These are phyloP conservation scores for Coffea canephora DNA, from an alignment of 257 asterid species.

Conservation along the genomic window DNA sequence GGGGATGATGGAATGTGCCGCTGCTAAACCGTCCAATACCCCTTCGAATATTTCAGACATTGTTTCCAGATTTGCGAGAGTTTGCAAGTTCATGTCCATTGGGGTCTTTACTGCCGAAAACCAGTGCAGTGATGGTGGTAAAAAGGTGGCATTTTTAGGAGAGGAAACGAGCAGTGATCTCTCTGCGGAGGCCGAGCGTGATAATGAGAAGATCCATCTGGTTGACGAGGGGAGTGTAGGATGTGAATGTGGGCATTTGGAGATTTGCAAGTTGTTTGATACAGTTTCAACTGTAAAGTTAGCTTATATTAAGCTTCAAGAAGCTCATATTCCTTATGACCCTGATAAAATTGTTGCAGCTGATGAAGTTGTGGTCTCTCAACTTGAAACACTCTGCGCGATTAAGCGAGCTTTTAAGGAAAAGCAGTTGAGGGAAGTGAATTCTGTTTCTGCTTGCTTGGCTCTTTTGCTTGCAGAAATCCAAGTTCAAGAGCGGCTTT, in stretches of 20 bases:
- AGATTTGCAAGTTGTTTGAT: slow-evolving; percentile 53
- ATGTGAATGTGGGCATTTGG: slow-evolving; percentile 32
- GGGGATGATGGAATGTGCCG: slow-evolving; percentile 44
- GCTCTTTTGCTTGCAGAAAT: slow-evolving; percentile 50
- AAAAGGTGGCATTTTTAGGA: slow-evolving; percentile 20
- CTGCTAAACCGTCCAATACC: slow-evolving; percentile 51
- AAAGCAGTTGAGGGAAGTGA: slow-evolving; percentile 41
- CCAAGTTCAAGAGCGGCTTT: slow-evolving; percentile 47
- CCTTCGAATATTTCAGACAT: slow-evolving; percentile 49
- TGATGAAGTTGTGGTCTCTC: slow-evolving; percentile 48
- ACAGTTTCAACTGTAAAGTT: slow-evolving; percentile 52
- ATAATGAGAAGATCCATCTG: slow-evolving; percentile 22
- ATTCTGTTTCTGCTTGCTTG: slow-evolving; percentile 40
- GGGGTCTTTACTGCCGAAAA: slow-evolving; percentile 60
- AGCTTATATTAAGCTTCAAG: slow-evolving; percentile 74
- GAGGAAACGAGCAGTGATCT: slow-evolving; percentile 36
- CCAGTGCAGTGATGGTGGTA: slow-evolving; percentile 12
- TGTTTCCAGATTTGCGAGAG: slow-evolving; percentile 49
- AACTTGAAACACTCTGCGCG: slow-evolving; percentile 47
- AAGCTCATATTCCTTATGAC: slow-evolving; percentile 70
- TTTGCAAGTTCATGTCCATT: slow-evolving; percentile 60
- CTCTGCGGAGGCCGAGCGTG: slow-evolving; percentile 28
- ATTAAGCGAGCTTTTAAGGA: slow-evolving; percentile 53
- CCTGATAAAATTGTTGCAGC: slow-evolving; percentile 60
- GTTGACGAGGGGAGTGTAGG: slow-evolving; percentile 25